Conservation (phyloP, 176 grass and related monocot species). For the Pharus latifolius region DNA sequence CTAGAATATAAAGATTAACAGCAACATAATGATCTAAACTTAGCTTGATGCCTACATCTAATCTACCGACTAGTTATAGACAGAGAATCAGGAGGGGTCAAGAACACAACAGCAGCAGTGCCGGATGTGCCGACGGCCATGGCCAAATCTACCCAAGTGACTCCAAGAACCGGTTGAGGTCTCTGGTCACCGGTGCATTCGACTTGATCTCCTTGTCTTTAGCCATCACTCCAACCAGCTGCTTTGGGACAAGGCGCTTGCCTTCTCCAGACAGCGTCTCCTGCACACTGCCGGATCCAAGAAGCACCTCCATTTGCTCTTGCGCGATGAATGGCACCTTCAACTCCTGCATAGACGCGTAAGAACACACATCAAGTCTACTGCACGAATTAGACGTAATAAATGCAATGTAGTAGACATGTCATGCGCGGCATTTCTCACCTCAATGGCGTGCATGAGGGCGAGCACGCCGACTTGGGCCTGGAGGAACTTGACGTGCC, state of each 20-base stretch:
- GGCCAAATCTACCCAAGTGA: slow-evolving; percentile 14
- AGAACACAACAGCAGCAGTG: slow-evolving; percentile 1
- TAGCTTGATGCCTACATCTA: neutral
- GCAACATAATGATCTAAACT: neutral
- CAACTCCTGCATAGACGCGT: neutral
- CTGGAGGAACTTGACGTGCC: slow-evolving; percentile 66
- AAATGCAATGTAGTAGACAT: neutral
- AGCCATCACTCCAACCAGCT: slow-evolving; percentile 22
- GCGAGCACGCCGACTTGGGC: slow-evolving; percentile 66
- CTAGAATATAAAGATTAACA: neutral
- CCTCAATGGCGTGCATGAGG: slow-evolving; percentile 43
- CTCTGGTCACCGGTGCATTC: slow-evolving; percentile 30
- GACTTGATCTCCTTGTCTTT: slow-evolving; percentile 33
- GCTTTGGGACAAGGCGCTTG: slow-evolving; percentile 52
- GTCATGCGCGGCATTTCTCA: neutral
- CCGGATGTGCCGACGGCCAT: slow-evolving; percentile 10
- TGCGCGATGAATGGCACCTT: slow-evolving; percentile 5
- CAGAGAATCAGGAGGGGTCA: slow-evolving; percentile 6
- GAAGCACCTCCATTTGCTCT: slow-evolving; percentile 35
- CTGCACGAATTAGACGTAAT: neutral
- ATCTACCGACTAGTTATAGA: neutral
- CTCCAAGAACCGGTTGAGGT: slow-evolving; percentile 37
- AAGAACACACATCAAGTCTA: neutral
- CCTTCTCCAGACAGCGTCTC: slow-evolving; percentile 41
- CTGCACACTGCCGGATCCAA: slow-evolving; percentile 29